phyloP scores from a whole-genome alignment of 331 rosid species.

The Stylosanthes scabra region DNA sequence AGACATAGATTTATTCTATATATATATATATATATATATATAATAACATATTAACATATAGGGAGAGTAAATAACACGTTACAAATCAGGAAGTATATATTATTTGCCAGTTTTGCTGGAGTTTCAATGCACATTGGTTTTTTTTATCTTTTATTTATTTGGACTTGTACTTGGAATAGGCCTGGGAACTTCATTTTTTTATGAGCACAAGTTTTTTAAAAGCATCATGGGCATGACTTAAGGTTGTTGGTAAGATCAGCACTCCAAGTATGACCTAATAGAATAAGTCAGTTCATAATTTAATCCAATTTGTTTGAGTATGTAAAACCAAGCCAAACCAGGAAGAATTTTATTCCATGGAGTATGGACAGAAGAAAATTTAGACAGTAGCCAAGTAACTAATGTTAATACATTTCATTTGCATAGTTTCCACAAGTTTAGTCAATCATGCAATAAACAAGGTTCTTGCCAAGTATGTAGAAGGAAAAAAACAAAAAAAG shows the following conservation, averaged over 20 bases:
- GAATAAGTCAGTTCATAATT: not conserved
- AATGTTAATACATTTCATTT: slow-evolving; percentile 8
- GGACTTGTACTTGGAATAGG: not conserved
- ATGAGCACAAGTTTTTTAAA: not conserved
- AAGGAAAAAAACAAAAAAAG: too few relatives aligned
- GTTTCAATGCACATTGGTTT: not conserved
- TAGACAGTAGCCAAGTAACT: not conserved
- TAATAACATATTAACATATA: too few relatives aligned
- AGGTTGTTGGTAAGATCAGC: slow-evolving; percentile 7
- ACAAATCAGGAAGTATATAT: too few relatives aligned
- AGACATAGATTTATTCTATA: too few relatives aligned
- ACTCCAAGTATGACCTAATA: not conserved
- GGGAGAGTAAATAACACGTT: too few relatives aligned
- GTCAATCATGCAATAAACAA: slow-evolving; percentile 23
- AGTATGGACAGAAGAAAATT: slow-evolving; percentile 21
- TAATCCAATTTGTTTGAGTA: not conserved
- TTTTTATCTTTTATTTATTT: too few relatives aligned
- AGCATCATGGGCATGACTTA: not conserved
- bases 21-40: too few relatives aligned
- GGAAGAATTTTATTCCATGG: not conserved
- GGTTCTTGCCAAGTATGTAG: not conserved
- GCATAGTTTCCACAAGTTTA: slow-evolving; percentile 20
- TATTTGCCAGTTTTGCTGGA: not conserved
- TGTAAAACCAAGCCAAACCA: not conserved
- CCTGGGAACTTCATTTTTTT: not conserved